Base-by-base conservation (phyloP, 371 early-diverging fungal species). In the Syncephalastrum racemosum region DNA sequence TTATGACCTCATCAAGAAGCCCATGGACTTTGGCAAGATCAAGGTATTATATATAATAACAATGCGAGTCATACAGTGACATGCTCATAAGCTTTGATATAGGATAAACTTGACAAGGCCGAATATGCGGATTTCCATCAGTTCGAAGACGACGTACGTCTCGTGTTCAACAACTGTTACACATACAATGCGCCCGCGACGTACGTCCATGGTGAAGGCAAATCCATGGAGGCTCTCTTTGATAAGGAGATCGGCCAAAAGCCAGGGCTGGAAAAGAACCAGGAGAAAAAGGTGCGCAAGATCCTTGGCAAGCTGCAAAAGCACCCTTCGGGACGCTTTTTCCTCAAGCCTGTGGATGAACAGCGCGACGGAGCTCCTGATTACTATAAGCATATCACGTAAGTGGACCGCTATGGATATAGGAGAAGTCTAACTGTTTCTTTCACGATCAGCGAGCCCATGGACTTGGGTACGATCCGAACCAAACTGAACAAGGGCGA, bases 11-110 rank as follows among this genome's bases (percentile, higher is more conserved):
- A 39, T 93, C 64, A 95, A 89, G 62, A 66, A 87, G 55, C 99
- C 99, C 10, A 99, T 99, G 98, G 99, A 99, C 67, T 58, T 97
- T 25, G 78, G 86, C 18, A 96, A 95, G 4, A 87, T 99, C 44
- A 19, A 41, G 46, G 56, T 56, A 56, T n/a, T n/a, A n/a, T n/a
- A n/a, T n/a, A n/a, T n/a, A n/a, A n/a, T n/a, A n/a, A n/a, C n/a
- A n/a, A n/a, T n/a, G n/a, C n/a, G n/a, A n/a, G n/a, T 27, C 0
- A 27, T 3, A 3, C 27, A 27, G 27, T 4, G 7, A 27, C 6
- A 27, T 7, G 3, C 27, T 27, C 3, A 27, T 7, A 3, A 27
- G 27, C 4, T n/a, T n/a, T n/a, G n/a, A n/a, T n/a, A n/a, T n/a
- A n/a, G n/a, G n/a, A n/a, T n/a, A n/a, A n/a, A n/a, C n/a, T n/a